Evolutionary conservation across 495 filamentous ascomycete species (phyloP), one percentile per base, ranked within the genome.

Genomic region (Aspergillus cavernicola): DNA sequence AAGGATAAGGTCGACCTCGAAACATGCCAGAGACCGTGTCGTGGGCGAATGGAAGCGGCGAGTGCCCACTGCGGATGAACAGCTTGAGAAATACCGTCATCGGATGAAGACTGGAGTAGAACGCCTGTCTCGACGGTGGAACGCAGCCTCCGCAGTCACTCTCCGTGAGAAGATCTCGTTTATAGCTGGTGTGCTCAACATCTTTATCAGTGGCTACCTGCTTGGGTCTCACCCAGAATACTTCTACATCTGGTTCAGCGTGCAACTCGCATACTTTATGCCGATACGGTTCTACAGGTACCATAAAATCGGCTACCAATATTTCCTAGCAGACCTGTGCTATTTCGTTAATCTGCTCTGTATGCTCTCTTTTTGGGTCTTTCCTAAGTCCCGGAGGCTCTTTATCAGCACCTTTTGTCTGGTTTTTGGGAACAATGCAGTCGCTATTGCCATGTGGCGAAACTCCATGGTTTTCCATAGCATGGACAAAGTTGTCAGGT

Each of bases 381-480:
- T 96, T 62, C 95, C 93, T 0, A 72, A 80, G 24, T 97, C 91
- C 15, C 95, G 95, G 64, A 84, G 93, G 42, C 77, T 98, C 13
- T 92, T 98, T 66, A 95, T 96, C 57, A 86, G 89, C 57, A 88
- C 90, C 11, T 97, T 88, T 67, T 97, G 93, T 60, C 76, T 98
- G 48, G 88, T 90, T 15, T 92, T 86, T 53, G 93, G 93, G 49
- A 98, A 98, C 70, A 98, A 98, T 65, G 93, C 93, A 41, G 85
- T 95, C 43, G 93, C 93, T 15, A 97, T 98, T 68, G 95, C 93
- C 55, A 97, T 98, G 92, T 98, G 93, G 93, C 84, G 93, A 50
- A 98, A 98, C 67, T 95, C 90, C 18, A 80, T 98, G 70, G 93
- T 98, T 32, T 97, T 98, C 73, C 93, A 98, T 71, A 92, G 88